Evolutionary conservation across 257 asterid genomes (phyloP), one percentile per base, ranked within the genome.

Genomic region (Schizonepeta tenuifolia): DNA sequence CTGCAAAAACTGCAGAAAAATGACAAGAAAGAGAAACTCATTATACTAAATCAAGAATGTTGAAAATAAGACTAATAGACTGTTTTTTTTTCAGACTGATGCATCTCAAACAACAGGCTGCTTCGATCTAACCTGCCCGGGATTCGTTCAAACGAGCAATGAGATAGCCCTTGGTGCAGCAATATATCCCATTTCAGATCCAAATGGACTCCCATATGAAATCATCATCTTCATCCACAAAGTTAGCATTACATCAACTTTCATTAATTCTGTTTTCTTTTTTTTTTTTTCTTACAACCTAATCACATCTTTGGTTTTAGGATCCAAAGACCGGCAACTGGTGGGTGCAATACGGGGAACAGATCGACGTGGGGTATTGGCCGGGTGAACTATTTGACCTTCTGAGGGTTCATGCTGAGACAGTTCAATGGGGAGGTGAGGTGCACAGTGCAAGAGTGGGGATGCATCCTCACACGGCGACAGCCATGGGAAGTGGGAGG

Each of bases 381-480:
- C 96, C 97, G 7, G 18, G 59, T 0, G 70, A 82, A 9, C 84
- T 91, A 0, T 91, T 91, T 11, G 35, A 0, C 0, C 0, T 9
- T 59, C 40, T 86, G n/a, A 35, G 14, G 0, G 0, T 14, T 0
- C 91, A 82, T 21, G 92, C 95, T 0, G 62, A 41, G 6, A 84
- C 83, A 0, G 95, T 79, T 4, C 86, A 89, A 38, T 87, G 95
- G 97, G 97, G 95, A 5, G 97, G 96, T 9, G 95, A 91, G 50
- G 95, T 91, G 44, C 86, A 83, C 28, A 91, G 95, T 82, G 11
- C 71, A 5, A 79, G 72, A 13, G 88, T 89, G 0, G 94, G 94
- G 1, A 24, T 36, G 35, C 79, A 21, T 56, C 95, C 96, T 0
- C 91, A 84, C 55, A 85, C 94, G 0, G 12, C 74, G 7, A 89